Percentiles rank a stretch among this genome's conserved stretches.
Conservation (phyloP, 1,139 yeast species). For the Candida gigantensis region DNA sequence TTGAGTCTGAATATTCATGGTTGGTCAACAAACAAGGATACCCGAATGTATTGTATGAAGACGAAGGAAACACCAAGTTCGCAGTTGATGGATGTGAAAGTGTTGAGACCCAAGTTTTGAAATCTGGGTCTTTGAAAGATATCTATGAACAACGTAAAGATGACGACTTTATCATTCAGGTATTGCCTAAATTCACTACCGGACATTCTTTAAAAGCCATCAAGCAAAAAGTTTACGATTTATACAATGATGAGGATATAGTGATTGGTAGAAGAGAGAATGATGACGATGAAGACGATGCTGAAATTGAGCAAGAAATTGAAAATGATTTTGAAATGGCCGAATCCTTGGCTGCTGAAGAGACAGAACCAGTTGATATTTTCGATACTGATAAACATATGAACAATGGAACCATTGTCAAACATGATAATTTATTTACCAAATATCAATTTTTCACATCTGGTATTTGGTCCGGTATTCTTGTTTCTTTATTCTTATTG, state of each 20-base stretch:
- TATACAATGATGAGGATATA: constrained; percentile 20
- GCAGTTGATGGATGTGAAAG: constrained; percentile 8
- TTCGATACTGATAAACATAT: constrained; percentile 16
- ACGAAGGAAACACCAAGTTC: not conserved
- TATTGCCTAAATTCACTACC: constrained; percentile 29
- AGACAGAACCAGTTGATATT: constrained; percentile 25
- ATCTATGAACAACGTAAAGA: constrained; percentile 5
- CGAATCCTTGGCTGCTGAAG: constrained; percentile 32
- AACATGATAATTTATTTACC: constrained; percentile 32
- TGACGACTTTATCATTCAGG: constrained; percentile 28
- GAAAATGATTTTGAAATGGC: constrained; percentile 37
- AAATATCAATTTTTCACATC: constrained; percentile 46
- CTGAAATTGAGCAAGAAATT: constrained; percentile 28
- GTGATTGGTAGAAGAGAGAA: constrained; percentile 15
- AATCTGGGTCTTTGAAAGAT: not conserved
- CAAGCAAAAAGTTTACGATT: constrained; percentile 14
- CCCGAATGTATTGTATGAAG: constrained; percentile 5
- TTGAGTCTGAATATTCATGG: constrained; percentile 1
- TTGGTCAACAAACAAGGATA: not conserved
- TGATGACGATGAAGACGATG: constrained; percentile 17
- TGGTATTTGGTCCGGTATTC: constrained; percentile 68
- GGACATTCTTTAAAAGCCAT: constrained; percentile 1
- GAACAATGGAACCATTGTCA: constrained; percentile 11
- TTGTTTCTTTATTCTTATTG: constrained; percentile 57
- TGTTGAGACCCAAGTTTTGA: constrained; percentile 19